phyloP scores from a whole-genome alignment of 306 rosid species.

The Cucurbita pepo region DNA sequence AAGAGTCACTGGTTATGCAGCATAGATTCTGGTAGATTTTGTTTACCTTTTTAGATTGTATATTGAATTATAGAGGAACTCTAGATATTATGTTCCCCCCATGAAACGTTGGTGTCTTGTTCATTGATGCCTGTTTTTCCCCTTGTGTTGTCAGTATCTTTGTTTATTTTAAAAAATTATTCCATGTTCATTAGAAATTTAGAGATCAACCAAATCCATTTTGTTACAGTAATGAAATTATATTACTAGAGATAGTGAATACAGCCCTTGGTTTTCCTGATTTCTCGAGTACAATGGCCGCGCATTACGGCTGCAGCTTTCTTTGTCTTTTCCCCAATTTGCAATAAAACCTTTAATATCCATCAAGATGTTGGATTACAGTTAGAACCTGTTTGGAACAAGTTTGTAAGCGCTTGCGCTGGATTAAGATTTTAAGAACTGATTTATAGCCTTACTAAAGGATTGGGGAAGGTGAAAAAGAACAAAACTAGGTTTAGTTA shows the following conservation, averaged over 20 bases:
- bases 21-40: constrained; percentile 4
- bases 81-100: neutral
- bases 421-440: neutral
- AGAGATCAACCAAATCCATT: neutral
- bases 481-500: no score
- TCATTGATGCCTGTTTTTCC: neutral
- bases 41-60: neutral
- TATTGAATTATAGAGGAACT: neutral
- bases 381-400: no score
- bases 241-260: neutral
- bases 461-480: no score
- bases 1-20: neutral
- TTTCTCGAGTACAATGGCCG: neutral
- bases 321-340: neutral
- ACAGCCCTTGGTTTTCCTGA: neutral
- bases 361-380: neutral
- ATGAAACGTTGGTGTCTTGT: neutral
- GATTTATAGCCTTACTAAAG: neutral
- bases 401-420: no score
- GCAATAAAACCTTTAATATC: neutral
- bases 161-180: neutral
- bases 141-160: neutral
- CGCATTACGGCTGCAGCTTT: neutral
- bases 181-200: neutral
- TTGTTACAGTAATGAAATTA: neutral